phyloP scores from a whole-genome alignment of 352 stramenopile genomes.

The Globisporangium spiculum region DNA sequence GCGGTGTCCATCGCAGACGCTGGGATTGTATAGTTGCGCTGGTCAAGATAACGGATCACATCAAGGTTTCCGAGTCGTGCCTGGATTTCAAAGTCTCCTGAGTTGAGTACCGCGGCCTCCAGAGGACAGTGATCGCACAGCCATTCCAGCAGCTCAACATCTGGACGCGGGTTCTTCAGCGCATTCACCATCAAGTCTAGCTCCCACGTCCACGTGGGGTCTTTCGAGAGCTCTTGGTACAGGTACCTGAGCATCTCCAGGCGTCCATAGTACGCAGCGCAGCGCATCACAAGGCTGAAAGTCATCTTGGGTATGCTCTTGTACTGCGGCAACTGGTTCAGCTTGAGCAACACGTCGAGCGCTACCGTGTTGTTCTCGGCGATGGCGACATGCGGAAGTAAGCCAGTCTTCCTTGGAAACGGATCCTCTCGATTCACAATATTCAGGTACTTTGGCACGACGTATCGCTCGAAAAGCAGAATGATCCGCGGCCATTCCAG shows the following conservation, averaged over 20 bases:
- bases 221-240: neutral
- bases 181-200: neutral
- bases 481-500: neutral
- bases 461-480: neutral
- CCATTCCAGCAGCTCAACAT: neutral
- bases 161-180: neutral
- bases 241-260: neutral
- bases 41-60: neutral
- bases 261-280: neutral
- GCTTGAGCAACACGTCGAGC: conserved; percentile 1
- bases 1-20: neutral
- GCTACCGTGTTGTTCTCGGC: neutral
- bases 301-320: neutral
- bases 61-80: neutral
- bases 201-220: conserved; percentile 1
- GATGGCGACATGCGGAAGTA: conserved; percentile 4
- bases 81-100: neutral
- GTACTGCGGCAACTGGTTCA: neutral
- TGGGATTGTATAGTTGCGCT: neutral
- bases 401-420: neutral
- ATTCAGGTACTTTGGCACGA: neutral
- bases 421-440: neutral
- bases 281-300: neutral
- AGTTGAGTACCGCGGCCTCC: neutral
- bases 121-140: neutral